Evolutionary conservation across 225 moss, liverwort and hornwort genomes (phyloP).

Genomic region (Ulota crispa): DNA sequence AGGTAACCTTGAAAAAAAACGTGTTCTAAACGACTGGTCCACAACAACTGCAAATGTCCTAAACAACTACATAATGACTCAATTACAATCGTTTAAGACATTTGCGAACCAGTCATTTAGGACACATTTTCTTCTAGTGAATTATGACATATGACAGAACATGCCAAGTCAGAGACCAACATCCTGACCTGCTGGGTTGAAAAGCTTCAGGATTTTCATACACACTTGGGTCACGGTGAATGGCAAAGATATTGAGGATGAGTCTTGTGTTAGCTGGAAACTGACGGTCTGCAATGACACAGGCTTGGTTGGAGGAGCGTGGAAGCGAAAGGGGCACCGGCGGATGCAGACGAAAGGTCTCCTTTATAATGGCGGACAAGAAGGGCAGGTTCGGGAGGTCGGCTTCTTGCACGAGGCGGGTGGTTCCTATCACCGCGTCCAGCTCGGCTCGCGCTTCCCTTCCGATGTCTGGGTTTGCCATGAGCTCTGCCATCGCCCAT

Average conservation of each 20-base stretch:
- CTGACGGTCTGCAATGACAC: conserved; percentile 37
- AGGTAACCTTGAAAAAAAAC: no score
- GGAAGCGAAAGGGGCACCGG: conserved; percentile 43
- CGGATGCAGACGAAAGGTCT: conserved; percentile 53
- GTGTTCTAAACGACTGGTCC: no score
- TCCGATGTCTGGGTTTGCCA: conserved; percentile 45
- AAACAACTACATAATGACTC: no score
- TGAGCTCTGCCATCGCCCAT: conserved; percentile 57
- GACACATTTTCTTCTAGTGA: no score
- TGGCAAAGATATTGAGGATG: conserved; percentile 55
- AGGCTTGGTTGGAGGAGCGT: conserved; percentile 45
- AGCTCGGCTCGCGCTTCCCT: conserved; percentile 52
- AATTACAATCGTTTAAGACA: no score
- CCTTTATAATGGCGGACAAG: conserved; percentile 55
- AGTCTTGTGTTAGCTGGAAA: conserved; percentile 65
- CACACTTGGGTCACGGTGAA: conserved; percentile 37
- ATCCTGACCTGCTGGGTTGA: conserved; percentile 36
- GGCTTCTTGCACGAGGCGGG: conserved; percentile 52
- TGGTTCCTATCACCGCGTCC: conserved; percentile 52
- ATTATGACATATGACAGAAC: background rate
- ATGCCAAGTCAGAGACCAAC: background rate
- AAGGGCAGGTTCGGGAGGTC: conserved; percentile 34
- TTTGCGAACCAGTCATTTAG: no score
- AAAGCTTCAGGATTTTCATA: conserved; percentile 52
- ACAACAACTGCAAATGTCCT: no score